Base-by-base conservation (phyloP, 768 basidiomycete genomes). In the Pulveroboletus sp. region DNA sequence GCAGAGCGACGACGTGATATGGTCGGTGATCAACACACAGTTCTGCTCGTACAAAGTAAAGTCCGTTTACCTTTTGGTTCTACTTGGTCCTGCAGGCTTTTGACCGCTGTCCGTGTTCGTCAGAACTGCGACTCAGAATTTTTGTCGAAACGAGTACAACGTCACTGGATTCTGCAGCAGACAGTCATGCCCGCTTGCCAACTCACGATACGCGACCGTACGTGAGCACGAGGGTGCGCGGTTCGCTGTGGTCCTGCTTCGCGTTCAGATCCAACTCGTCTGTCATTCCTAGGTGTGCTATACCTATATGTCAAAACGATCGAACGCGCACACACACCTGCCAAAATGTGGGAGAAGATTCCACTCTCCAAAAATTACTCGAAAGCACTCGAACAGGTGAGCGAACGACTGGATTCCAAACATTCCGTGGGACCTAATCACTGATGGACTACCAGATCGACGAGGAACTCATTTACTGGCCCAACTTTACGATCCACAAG, bases 31-130 rank as follows among this genome's bases (percentile, higher is more conserved):
- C 65, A 92, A 91, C 70, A 79, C 82, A 48, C 91, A 93, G 61
- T 97, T 97, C 69, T 99, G 97, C 75, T 97, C 95, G 0, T 99
- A 95, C 72, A 98, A 97, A 88, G 94, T 99, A 77, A 98, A 95
- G 95, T 94, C 59, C 66, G 90, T 75, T 20, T 25, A 10, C 39
- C 47, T 41, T 13, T 32, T 10, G 21, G 14, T 33, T 24, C 40
- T n/a, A 40, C 3, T n/a, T 33, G 17, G 35, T 24, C 9, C 34
- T 40, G 55, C 52, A 44, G 58, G 45, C 16, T 24, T 23, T 34
- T 52, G 47, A 56, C 45, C 37, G 7, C 25, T 7, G 12, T 10
- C 7, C 8, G 13, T 10, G n/a, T 52, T 29, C 50, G 14, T 13
- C 66, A 95, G 94, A 69, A 95, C 95, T 1, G 75, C 83, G 2